These are phyloP conservation scores for Colletotrichum plurivorum DNA, from an alignment of 2,329 filamentous ascomycete genomes.

Conservation along the genomic window DNA sequence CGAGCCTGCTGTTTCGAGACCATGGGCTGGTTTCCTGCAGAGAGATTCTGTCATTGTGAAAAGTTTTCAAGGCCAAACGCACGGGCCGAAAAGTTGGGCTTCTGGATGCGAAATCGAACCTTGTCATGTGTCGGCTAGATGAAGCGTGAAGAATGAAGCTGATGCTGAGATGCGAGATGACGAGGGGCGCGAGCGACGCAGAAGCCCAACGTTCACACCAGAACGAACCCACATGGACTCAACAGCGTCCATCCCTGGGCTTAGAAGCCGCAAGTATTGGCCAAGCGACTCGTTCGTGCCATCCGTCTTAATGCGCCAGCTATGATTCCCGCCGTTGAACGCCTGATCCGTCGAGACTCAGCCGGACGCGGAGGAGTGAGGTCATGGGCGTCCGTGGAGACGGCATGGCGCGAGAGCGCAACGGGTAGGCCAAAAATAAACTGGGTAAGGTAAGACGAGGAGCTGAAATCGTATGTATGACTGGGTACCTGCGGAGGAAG, in stretches of 20 bases:
- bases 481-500: background rate
- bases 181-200: background rate
- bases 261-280: background rate
- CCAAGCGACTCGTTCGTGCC: conserved; percentile 8
- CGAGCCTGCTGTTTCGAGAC: conserved; percentile 14
- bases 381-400: background rate
- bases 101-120: conserved; percentile 11
- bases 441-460: conserved; percentile 26
- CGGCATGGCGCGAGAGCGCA: background rate
- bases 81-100: background rate
- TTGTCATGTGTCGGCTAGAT: conserved; percentile 11
- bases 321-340: conserved; percentile 20
- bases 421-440: conserved; percentile 19
- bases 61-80: background rate
- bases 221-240: background rate
- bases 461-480: conserved; percentile 2
- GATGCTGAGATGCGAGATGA: background rate
- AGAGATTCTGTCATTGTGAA: conserved; percentile 13
- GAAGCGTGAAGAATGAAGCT: conserved; percentile 13
- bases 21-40: conserved; percentile 1
- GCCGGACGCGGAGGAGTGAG: background rate
- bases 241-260: conserved; percentile 7
- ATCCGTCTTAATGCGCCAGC: conserved; percentile 1
- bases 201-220: background rate
- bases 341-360: conserved; percentile 3